These are phyloP conservation scores for Citrus unshiu DNA, from an alignment of 345 rosid genomes.

Conservation along the genomic window DNA sequence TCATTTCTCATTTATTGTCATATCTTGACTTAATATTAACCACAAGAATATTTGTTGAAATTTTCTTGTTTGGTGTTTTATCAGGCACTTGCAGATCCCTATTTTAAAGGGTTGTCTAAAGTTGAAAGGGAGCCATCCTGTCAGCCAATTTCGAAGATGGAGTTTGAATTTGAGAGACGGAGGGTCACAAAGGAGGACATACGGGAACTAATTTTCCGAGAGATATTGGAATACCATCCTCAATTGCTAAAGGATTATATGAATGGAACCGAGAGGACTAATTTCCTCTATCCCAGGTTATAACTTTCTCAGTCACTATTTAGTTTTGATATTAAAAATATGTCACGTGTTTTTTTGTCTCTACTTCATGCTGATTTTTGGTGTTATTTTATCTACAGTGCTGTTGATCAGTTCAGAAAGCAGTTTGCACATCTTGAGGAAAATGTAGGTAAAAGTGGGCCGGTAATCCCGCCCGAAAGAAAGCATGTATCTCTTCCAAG, in stretches of 20 bases:
- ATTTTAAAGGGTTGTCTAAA: slow-evolving; percentile 84
- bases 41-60: background rate
- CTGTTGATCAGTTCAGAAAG: slow-evolving; percentile 86
- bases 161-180: slow-evolving; percentile 93
- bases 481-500: slow-evolving; percentile 90
- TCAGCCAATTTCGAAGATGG: slow-evolving; percentile 94
- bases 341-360: slow-evolving; percentile 4
- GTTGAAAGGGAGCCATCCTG: slow-evolving; percentile 94
- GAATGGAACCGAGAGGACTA: slow-evolving; percentile 83
- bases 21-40: background rate
- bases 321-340: background rate
- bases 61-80: slow-evolving; percentile 9
- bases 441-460: slow-evolving; percentile 64
- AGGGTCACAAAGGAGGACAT: slow-evolving; percentile 91
- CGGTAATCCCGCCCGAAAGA: slow-evolving; percentile 71
- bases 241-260: slow-evolving; percentile 79
- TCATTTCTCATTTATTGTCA: background rate
- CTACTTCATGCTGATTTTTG: slow-evolving; percentile 7
- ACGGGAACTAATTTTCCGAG: slow-evolving; percentile 77
- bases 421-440: slow-evolving; percentile 95
- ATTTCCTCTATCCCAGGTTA: slow-evolving; percentile 94
- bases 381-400: slow-evolving; percentile 44
- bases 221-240: slow-evolving; percentile 94
- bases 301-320: slow-evolving; percentile 8
- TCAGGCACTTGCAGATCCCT: slow-evolving; percentile 89